These are phyloP conservation scores for Fusarium sp. DNA, from an alignment of 2,329 filamentous ascomycete genomes.

Conservation along the genomic window DNA sequence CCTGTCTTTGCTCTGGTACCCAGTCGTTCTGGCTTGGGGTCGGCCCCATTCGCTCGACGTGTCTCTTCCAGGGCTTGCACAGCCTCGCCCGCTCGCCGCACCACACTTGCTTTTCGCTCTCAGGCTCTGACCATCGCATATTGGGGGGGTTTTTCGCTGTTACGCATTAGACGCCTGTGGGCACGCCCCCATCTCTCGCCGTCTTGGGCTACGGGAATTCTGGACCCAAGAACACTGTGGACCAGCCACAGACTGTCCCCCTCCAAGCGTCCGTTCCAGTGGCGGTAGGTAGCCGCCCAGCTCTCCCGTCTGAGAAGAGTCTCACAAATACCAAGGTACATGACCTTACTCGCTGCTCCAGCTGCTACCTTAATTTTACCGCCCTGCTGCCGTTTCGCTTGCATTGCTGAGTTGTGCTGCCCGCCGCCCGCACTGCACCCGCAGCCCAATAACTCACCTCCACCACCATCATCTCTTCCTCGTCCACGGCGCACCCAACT, in stretches of 20 bases:
- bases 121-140: conserved; percentile 9
- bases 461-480: conserved; percentile 27
- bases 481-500: conserved; percentile 5
- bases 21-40: conserved; percentile 15
- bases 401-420: conserved; percentile 12
- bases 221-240: conserved; percentile 20
- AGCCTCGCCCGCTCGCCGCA: conserved; percentile 34
- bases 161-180: conserved; percentile 16
- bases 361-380: conserved; percentile 30
- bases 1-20: conserved; percentile 6
- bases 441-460: conserved; percentile 26
- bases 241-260: conserved; percentile 19
- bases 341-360: conserved; percentile 9
- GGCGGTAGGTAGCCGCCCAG: conserved; percentile 14
- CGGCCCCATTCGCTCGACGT: conserved; percentile 35
- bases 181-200: conserved; percentile 20
- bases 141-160: neutral
- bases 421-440: conserved; percentile 29
- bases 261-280: conserved; percentile 6
- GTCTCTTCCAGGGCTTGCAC: conserved; percentile 34
- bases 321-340: conserved; percentile 16
- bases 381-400: conserved; percentile 16
- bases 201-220: conserved; percentile 24
- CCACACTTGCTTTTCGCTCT: conserved; percentile 19
- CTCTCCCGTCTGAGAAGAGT: conserved; percentile 15